phyloP scores from a whole-genome alignment of 2,329 filamentous ascomycete genomes.

The Ascochyta lentis region DNA sequence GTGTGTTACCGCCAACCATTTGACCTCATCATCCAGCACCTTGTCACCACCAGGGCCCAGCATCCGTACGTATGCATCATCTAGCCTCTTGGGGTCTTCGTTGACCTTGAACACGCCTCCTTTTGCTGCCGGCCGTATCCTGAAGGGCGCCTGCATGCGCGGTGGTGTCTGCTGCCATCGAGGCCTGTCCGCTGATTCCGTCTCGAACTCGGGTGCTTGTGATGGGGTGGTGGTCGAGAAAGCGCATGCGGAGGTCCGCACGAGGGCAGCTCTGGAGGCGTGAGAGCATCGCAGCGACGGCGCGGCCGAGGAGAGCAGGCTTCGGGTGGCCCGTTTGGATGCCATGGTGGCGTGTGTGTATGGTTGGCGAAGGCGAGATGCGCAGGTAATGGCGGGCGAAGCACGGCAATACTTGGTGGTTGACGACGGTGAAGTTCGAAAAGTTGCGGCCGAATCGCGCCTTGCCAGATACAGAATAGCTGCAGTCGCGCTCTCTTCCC shows the following conservation, averaged over 20 bases:
- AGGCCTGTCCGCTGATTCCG: constrained; percentile 46
- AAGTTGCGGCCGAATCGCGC: constrained; percentile 37
- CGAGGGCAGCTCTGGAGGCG: constrained; percentile 31
- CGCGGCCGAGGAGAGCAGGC: constrained; percentile 35
- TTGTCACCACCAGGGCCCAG: constrained; percentile 75
- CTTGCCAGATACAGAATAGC: constrained; percentile 25
- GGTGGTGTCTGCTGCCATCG: constrained; percentile 59
- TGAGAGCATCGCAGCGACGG: constrained; percentile 36
- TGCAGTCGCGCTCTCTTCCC: constrained; percentile 23
- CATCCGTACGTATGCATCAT: constrained; percentile 78
- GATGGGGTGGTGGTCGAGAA: constrained; percentile 39
- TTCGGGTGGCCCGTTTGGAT: constrained; percentile 53
- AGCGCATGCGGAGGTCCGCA: constrained; percentile 47
- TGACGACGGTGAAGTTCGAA: constrained; percentile 27
- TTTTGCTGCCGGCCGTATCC: constrained; percentile 65
- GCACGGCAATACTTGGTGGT: constrained; percentile 9
- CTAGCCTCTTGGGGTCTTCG: constrained; percentile 73
- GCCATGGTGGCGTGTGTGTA: constrained; percentile 51
- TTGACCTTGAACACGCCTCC: constrained; percentile 73
- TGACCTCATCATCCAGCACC: constrained; percentile 85
- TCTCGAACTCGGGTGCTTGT: constrained; percentile 38
- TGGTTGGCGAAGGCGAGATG: constrained; percentile 22
- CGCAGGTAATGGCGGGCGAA: constrained; percentile 18
- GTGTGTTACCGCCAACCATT: constrained; percentile 96
- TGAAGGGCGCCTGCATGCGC: constrained; percentile 56